Conservation (phyloP, 495 filamentous ascomycete species). For the Penicillium simplicissimum region DNA sequence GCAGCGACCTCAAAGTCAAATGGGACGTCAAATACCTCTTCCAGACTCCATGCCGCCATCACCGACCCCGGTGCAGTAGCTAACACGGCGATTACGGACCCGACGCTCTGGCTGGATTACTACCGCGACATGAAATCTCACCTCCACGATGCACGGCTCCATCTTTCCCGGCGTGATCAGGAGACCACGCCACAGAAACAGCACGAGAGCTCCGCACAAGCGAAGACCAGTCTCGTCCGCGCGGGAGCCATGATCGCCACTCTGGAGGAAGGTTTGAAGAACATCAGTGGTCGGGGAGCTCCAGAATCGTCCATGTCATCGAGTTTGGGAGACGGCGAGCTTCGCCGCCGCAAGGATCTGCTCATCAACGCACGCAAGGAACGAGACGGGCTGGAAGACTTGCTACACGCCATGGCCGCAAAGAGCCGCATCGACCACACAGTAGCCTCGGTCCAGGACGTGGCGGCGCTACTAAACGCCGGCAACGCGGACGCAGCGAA, state of each 20-base stretch:
- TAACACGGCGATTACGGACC: constrained; percentile 62
- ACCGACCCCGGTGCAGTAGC: constrained; percentile 48
- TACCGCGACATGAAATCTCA: constrained; percentile 78
- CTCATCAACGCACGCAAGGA: constrained; percentile 77
- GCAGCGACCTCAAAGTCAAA: constrained; percentile 41
- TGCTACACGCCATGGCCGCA: constrained; percentile 70
- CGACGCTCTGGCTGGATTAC: constrained; percentile 82
- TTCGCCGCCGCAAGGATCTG: constrained; percentile 77
- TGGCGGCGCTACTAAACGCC: constrained; percentile 48
- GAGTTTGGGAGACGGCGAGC: constrained; percentile 80
- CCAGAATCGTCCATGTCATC: constrained; percentile 7
- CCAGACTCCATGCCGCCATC: constrained; percentile 44
- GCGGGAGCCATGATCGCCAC: constrained; percentile 65
- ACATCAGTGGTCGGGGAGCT: constrained; percentile 28
- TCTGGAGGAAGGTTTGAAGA: constrained; percentile 71
- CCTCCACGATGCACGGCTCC: constrained; percentile 78
- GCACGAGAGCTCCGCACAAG: constrained; percentile 76
- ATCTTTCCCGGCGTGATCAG: constrained; percentile 73
- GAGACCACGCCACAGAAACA: constrained; percentile 65
- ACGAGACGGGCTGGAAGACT: constrained; percentile 79
- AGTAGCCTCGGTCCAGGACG: constrained; percentile 56
- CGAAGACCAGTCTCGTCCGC: constrained; percentile 79
- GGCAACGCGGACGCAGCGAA: constrained; percentile 14
- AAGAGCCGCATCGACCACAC: constrained; percentile 51
- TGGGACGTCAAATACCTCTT: constrained; percentile 37